A percentile compares a stretch with the other conserved stretches of the same genome.
Evolutionary conservation across 2,329 filamentous ascomycete genomes (phyloP).

Genomic region (Xylaria multiplex): DNA sequence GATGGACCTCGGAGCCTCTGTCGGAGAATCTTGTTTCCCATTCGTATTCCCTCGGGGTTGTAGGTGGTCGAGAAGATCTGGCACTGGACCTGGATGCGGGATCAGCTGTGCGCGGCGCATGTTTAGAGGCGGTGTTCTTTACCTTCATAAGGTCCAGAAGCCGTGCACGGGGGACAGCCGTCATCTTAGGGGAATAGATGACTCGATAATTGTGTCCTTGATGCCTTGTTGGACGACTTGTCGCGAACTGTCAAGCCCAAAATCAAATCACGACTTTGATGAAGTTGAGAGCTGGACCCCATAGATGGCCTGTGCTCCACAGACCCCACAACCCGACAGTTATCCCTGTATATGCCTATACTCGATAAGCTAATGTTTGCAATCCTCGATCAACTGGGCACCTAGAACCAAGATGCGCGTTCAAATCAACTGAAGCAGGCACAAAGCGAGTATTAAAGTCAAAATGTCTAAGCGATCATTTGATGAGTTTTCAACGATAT

Average conservation of each 20-base stretch:
- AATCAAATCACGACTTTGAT: slow-evolving; percentile 15
- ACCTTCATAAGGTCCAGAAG: slow-evolving; percentile 83
- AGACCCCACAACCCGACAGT: not conserved
- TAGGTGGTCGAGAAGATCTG: slow-evolving; percentile 89
- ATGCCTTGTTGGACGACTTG: slow-evolving; percentile 14
- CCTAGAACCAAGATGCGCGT: too few species aligned
- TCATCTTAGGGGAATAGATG: slow-evolving; percentile 54
- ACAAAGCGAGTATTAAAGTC: not conserved
- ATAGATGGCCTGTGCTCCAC: slow-evolving; percentile 22
- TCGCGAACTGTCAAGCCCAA: slow-evolving; percentile 19
- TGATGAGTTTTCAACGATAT: slow-evolving; percentile 40
- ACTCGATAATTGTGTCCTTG: slow-evolving; percentile 24
- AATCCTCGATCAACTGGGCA: not conserved
- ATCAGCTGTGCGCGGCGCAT: slow-evolving; percentile 31
- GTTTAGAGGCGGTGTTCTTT: slow-evolving; percentile 33
- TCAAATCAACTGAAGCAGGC: not conserved
- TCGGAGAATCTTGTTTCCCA: slow-evolving; percentile 91
- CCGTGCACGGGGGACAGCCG: slow-evolving; percentile 71
- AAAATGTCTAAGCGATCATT: slow-evolving; percentile 55
- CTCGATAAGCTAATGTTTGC: not conserved
- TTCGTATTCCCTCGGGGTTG: slow-evolving; percentile 83
- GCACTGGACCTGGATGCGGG: slow-evolving; percentile 76
- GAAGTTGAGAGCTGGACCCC: slow-evolving; percentile 24
- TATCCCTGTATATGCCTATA: not conserved
- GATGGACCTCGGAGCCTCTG: slow-evolving; percentile 87